Conservation (phyloP, 352 stramenopile species). For the Globisporangium orthogonon region DNA sequence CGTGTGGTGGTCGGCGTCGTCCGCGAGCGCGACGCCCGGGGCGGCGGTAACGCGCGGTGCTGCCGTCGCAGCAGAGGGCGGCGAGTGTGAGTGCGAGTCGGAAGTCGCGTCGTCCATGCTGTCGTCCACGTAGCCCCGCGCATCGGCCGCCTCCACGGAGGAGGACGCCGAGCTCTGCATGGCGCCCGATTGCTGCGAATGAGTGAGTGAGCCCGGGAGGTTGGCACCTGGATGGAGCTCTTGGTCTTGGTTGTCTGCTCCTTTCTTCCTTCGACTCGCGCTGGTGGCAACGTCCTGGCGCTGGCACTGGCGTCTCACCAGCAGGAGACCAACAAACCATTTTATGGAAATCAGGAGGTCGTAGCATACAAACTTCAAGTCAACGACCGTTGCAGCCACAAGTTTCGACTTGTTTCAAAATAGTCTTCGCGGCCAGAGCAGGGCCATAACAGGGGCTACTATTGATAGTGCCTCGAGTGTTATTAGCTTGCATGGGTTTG, state of each 20-base stretch:
- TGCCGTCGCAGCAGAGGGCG: background rate
- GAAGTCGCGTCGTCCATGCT: background rate
- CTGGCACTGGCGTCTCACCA: background rate
- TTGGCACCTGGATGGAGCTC: background rate
- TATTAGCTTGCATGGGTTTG: background rate
- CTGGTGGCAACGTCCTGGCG: background rate
- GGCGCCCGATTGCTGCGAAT: background rate
- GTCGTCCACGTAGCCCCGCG: background rate
- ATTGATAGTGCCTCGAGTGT: background rate
- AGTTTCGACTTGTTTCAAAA: background rate
- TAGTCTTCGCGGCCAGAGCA: background rate
- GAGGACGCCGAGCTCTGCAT: background rate
- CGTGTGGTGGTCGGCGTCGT: slow-evolving; percentile 15
- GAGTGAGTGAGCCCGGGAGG: background rate
- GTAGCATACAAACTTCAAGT: background rate
- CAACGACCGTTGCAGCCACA: background rate
- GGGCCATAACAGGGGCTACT: background rate
- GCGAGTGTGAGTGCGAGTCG: background rate
- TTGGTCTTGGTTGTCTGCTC: background rate
- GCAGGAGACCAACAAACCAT: background rate
- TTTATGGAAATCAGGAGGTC: background rate
- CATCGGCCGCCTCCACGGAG: background rate
- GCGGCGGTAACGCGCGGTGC: background rate
- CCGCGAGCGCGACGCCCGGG: background rate
- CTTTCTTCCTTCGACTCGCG: no score